Base-by-base conservation (phyloP, 2,329 filamentous ascomycete species). In the Drechslerella stenobrocha region DNA sequence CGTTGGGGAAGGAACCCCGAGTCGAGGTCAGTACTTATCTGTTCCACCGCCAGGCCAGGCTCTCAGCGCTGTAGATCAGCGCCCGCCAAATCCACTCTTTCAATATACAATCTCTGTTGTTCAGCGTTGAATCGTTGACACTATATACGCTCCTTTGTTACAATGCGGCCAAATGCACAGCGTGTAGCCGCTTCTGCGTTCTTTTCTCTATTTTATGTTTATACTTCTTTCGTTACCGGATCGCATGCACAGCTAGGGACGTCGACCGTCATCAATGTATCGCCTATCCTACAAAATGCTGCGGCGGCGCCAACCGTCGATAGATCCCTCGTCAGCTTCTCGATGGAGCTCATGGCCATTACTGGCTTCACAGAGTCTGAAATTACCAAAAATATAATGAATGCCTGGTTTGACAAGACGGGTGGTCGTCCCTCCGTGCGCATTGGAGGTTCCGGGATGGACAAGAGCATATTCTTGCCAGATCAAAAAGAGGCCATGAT, bases 361-460 rank as follows among this genome's bases (percentile, higher is more conserved):
- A 46, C 55, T 11, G 15, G 23, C 4, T 67, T 60, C 15, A 18
- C 35, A 1, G 7, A 42, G 2, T 24, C 50, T 1, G 26, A 42
- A n/a, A 51, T 55, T 5, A 13, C 57, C 1, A 60, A 37, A 11
- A 67, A 67, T 28, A 34, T 67, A 22, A 22, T 60, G 22, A 32
- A 60, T 23, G 23, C 30, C 2, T 67, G 63, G 63, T 24, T 24
- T 6, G 53, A 56, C 13, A 67, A 52, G 47, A 60, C 63, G 15
- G 63, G 63, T 30, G 50, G 50, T 9, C 63, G 55, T 24, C 53
- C 63, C 6, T 28, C 47, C 35, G 23, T 67, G n/a, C 48, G 63
- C 3, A 13, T 67, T 20, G 63, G 63, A 28, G 63, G 63, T 8
- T 45, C 63, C n/a, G 55, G 28, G 22, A 67, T 67, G 63, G 63